phyloP scores from a whole-genome alignment of 805 yeast species.

The Yarrowia alimentaria region DNA sequence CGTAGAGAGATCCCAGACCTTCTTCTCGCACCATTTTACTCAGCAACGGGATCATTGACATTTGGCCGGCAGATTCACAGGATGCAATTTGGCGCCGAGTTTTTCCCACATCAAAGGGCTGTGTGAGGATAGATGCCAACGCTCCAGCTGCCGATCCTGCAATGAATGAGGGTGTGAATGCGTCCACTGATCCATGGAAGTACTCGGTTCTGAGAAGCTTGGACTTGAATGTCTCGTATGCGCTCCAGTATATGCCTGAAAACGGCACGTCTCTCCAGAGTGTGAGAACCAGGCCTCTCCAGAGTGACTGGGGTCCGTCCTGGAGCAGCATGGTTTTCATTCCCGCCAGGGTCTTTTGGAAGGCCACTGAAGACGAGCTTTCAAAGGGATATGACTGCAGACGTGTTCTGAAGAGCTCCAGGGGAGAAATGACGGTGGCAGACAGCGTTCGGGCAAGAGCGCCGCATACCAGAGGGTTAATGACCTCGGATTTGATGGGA shows the following conservation, averaged over 20 bases:
- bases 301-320: slow-evolving; percentile 64
- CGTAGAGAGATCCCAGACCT: slow-evolving; percentile 80
- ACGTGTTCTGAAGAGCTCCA: slow-evolving; percentile 83
- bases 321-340: slow-evolving; percentile 49
- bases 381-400: slow-evolving; percentile 58
- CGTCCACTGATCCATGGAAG: slow-evolving; percentile 31
- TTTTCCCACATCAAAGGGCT: slow-evolving; percentile 97
- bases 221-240: slow-evolving; percentile 60
- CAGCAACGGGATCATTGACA: slow-evolving; percentile 64
- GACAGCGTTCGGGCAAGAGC: slow-evolving; percentile 77
- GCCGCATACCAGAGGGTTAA: slow-evolving; percentile 84
- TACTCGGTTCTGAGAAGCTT: slow-evolving; percentile 32
- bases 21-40: slow-evolving; percentile 62
- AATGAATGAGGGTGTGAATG: slow-evolving; percentile 49
- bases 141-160: slow-evolving; percentile 84
- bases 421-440: slow-evolving; percentile 80
- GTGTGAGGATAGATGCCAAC: slow-evolving; percentile 80
- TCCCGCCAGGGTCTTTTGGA: slow-evolving; percentile 47
- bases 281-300: slow-evolving; percentile 83
- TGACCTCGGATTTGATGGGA: slow-evolving; percentile 46
- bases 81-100: slow-evolving; percentile 72
- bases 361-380: slow-evolving; percentile 35
- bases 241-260: slow-evolving; percentile 91
- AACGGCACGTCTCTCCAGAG: slow-evolving; percentile 98
- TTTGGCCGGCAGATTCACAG: slow-evolving; percentile 38